phyloP scores from a whole-genome alignment of 345 rosid species.

The Linum lewisii region DNA sequence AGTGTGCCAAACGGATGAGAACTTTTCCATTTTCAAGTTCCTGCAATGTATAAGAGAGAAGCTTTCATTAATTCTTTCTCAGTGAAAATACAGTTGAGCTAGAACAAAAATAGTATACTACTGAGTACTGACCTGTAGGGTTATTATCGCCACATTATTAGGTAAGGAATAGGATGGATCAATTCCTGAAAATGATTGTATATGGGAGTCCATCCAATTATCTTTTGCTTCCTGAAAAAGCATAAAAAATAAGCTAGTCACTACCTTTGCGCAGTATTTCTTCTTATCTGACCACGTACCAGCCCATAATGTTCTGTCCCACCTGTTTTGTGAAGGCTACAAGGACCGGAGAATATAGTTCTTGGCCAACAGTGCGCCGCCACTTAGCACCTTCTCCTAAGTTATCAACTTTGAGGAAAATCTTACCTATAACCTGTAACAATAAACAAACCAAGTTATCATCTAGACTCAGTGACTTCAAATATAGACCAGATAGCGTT shows the following conservation, averaged over 20 bases:
- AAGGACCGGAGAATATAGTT: conserved; percentile 18
- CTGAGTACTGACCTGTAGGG: conserved; percentile 56
- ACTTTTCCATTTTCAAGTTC: conserved; percentile 68
- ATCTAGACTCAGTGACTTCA: background rate
- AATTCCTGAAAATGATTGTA: conserved; percentile 57
- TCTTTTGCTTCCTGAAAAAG: conserved; percentile 42
- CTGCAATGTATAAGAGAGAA: conserved; percentile 25
- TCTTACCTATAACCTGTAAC: conserved; percentile 1
- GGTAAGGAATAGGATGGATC: conserved; percentile 76
- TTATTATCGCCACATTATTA: conserved; percentile 66
- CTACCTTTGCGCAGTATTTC: background rate
- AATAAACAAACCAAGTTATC: background rate
- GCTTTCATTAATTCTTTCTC: background rate
- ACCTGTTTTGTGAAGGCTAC: conserved; percentile 23
- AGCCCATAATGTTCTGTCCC: too few species aligned
- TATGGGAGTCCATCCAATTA: conserved; percentile 45
- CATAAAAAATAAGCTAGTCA: background rate
- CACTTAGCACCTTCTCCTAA: conserved; percentile 19
- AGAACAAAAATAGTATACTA: background rate
- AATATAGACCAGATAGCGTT: background rate
- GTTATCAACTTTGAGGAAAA: conserved; percentile 14
- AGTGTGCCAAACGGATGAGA: conserved; percentile 83
- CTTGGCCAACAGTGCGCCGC: conserved; percentile 22
- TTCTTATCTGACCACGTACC: background rate
- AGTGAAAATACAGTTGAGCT: background rate